Percentiles rank a stretch among this genome's conserved stretches.
These are phyloP conservation scores for Exophiala bonariae DNA, from an alignment of 2,329 filamentous ascomycete species.

Conservation along the genomic window DNA sequence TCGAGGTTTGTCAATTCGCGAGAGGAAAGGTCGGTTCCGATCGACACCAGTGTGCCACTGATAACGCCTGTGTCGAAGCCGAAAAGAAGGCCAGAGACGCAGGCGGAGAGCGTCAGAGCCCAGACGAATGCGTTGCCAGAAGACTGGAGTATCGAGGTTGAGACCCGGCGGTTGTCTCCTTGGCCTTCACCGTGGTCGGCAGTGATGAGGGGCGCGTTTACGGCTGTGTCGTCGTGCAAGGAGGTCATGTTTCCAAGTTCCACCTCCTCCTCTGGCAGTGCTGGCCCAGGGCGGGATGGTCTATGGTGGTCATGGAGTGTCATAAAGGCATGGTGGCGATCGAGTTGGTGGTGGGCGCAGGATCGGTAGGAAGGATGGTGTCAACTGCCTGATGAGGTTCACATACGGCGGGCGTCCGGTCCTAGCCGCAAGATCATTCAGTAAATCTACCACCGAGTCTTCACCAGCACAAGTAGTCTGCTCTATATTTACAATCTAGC, in stretches of 20 bases:
- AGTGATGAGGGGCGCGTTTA: slow-evolving; percentile 18
- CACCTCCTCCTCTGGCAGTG: slow-evolving; percentile 17
- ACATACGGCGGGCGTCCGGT: too few relatives aligned
- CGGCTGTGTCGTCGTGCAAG: slow-evolving; percentile 10
- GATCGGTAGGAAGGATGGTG: too few relatives aligned
- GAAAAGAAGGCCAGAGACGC: slow-evolving; percentile 60
- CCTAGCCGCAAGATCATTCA: too few relatives aligned
- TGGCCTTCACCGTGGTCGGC: background rate
- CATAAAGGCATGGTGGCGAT: slow-evolving; percentile 3
- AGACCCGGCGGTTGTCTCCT: background rate
- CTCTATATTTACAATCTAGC: too few relatives aligned
- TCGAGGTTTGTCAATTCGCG: slow-evolving; percentile 54
- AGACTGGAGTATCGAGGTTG: background rate
- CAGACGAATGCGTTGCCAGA: slow-evolving; percentile 51
- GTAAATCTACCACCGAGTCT: too few relatives aligned
- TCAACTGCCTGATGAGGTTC: too few relatives aligned
- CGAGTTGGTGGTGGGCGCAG: background rate
- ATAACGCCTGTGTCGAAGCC: slow-evolving; percentile 66
- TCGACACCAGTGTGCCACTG: slow-evolving; percentile 59
- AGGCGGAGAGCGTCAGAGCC: slow-evolving; percentile 57
- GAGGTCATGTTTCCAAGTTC: slow-evolving; percentile 18
- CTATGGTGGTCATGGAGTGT: background rate
- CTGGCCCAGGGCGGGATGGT: background rate
- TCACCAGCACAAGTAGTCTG: too few relatives aligned
- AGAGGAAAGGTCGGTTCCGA: slow-evolving; percentile 54